Conservation (phyloP, 164 flowering plant species). For the Magnolia officinalis region DNA sequence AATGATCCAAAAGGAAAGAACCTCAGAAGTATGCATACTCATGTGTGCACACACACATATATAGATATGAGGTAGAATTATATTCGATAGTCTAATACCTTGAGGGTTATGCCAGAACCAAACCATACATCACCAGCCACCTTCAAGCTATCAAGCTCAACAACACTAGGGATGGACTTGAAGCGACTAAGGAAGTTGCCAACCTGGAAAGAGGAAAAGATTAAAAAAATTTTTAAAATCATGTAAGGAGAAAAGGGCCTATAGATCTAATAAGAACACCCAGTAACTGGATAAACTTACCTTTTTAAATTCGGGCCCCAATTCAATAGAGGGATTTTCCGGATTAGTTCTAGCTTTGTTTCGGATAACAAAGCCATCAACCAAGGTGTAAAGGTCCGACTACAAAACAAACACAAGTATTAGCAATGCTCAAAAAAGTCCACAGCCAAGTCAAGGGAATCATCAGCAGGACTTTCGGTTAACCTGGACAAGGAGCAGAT, state of each 20-base stretch:
- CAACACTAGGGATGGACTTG: slow-evolving; percentile 86
- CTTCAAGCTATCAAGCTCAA: slow-evolving; percentile 83
- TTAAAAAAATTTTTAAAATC: no score
- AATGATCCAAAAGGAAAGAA: not conserved
- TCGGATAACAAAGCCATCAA: slow-evolving; percentile 63
- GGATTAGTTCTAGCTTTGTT: slow-evolving; percentile 67
- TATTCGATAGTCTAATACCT: slow-evolving; percentile 43
- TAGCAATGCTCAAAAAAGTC: not conserved
- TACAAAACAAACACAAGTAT: slow-evolving; percentile 26
- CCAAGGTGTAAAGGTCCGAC: slow-evolving; percentile 86
- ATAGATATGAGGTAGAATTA: not conserved
- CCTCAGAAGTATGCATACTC: not conserved
- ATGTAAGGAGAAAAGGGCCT: not conserved
- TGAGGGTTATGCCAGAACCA: slow-evolving; percentile 63
- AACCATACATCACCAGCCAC: slow-evolving; percentile 96
- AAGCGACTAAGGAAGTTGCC: slow-evolving; percentile 67
- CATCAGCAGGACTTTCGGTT: not conserved
- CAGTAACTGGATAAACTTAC: slow-evolving; percentile 23
- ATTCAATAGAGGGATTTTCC: slow-evolving; percentile 71
- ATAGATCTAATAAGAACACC: not conserved
- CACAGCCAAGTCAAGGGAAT: not conserved
- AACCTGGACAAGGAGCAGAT: slow-evolving; percentile 95
- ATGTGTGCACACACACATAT: not conserved
- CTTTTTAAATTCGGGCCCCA: slow-evolving; percentile 95
- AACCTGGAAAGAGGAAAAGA: slow-evolving; percentile 42